Base-by-base conservation (phyloP, 148 eudicot genomes). In the Rhododendron vialii region DNA sequence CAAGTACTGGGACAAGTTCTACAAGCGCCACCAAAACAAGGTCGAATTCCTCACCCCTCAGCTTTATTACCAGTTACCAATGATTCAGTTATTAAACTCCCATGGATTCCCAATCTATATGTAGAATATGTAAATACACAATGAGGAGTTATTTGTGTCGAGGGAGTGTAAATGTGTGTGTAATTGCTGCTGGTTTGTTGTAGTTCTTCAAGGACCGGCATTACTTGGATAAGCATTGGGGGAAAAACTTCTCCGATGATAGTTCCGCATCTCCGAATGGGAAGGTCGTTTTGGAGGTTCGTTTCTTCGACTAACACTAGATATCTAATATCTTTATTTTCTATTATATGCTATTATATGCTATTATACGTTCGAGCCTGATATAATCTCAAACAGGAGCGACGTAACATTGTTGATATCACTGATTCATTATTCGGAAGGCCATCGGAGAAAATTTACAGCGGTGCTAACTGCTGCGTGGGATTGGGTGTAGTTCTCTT, bases 141-240 rank as follows among this genome's bases (percentile, higher is more conserved):
- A n/a, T 13, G 33, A n/a, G 0, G 30, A n/a, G 35, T 26, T 26
- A 8, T 67, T 67, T 67, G 26, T 26, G 30, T 26, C 30, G 75
- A 69, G 18, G 76, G 41, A 30, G 41, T 14, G 76, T 71, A 71
- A 33, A 13, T 30, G 38, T 71, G 18, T 33, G 18, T 71, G 18
- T 33, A 30, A 71, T 71, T 28, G 71, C 15, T 48, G 50, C 36
- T 48, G 65, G 35, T 28, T 85, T 57, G 4, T 45, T 85, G 85
- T 88, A 91, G 93, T 91, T 91, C 85, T 91, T 91, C 84, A 91
- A 91, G 88, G 90, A 91, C 48, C 80, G 93, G 77, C 93, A 91
- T 83, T 91, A 91, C 82, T 88, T 91, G 88, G 89, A 83, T 82
- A 91, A 91, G 85, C 91, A 91, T 47, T 91, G 93, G 93, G 93